Conservation (phyloP, 306 rosid species). For the Rubus parviflorus region DNA sequence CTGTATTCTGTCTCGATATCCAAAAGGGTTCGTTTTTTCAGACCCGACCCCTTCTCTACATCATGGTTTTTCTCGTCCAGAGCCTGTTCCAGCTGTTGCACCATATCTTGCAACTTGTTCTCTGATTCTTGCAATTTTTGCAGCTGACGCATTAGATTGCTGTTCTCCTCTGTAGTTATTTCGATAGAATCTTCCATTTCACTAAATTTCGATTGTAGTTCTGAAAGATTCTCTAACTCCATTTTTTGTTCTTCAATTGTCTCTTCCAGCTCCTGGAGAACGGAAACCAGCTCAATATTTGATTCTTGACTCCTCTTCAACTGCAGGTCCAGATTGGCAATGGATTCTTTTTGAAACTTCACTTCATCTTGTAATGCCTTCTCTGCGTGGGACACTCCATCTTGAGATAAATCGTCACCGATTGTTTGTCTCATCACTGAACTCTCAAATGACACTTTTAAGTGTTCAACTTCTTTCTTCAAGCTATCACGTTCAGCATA, state of each 20-base stretch:
- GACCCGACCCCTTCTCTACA: constrained; percentile 33
- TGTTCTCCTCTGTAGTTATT: constrained; percentile 47
- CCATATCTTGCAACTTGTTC: constrained; percentile 45
- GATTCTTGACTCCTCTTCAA: constrained; percentile 82
- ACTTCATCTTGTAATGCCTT: constrained; percentile 64
- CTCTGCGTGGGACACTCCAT: constrained; percentile 42
- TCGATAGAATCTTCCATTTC: constrained; percentile 49
- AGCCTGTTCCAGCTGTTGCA: constrained; percentile 56
- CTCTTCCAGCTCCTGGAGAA: constrained; percentile 88
- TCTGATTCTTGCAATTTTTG: constrained; percentile 67
- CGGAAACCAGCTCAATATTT: constrained; percentile 80
- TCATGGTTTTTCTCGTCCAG: constrained; percentile 56
- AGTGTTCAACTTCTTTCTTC: constrained; percentile 57
- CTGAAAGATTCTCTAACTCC: constrained; percentile 64
- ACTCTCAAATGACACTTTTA: constrained; percentile 42
- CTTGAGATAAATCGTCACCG: constrained; percentile 39
- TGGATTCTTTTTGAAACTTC: constrained; percentile 72
- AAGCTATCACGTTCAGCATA: constrained; percentile 47
- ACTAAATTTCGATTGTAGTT: constrained; percentile 41
- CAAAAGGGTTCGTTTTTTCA: constrained; percentile 35
- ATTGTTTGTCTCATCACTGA: constrained; percentile 39
- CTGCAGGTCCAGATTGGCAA: constrained; percentile 69
- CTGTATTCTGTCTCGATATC: constrained; percentile 49
- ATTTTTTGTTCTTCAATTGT: constrained; percentile 64
- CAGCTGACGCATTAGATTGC: constrained; percentile 42